A percentile compares a stretch with the other conserved stretches of the same genome.
These are phyloP conservation scores for Aspergillus sp. DNA, from an alignment of 2,329 filamentous ascomycete species.

Conservation along the genomic window DNA sequence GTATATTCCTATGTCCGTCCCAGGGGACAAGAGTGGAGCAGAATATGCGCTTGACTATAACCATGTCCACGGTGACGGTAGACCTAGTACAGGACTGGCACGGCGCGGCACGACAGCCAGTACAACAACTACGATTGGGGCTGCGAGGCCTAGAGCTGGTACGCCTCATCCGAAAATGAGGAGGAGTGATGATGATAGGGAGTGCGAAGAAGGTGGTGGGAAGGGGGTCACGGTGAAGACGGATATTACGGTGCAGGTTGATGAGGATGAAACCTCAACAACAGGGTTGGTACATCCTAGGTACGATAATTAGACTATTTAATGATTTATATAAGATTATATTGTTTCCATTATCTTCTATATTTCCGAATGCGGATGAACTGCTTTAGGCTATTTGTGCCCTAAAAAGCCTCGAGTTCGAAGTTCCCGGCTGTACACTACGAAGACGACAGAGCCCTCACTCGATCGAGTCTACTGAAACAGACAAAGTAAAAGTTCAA, in stretches of 20 bases:
- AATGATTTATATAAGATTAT: background rate
- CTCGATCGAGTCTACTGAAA: background rate
- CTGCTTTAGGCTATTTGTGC: background rate
- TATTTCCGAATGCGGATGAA: background rate
- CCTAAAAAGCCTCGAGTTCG: background rate
- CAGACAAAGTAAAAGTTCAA: background rate
- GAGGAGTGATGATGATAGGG: slow-evolving; percentile 8
- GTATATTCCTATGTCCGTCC: slow-evolving; percentile 5
- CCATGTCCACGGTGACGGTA: no score
- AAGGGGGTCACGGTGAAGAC: slow-evolving; percentile 29
- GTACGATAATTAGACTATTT: no score
- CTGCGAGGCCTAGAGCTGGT: no score
- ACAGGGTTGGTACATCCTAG: background rate
- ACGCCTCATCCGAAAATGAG: no score
- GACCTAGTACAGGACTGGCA: no score
- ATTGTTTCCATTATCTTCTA: background rate
- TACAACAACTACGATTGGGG: no score
- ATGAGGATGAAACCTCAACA: slow-evolving; percentile 7
- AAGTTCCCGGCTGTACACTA: background rate
- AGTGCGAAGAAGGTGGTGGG: background rate
- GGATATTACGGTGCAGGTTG: slow-evolving; percentile 32
- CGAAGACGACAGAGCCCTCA: background rate
- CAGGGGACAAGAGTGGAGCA: background rate
- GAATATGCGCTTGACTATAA: no score
- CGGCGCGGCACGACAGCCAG: no score